Evolutionary conservation across 2,329 filamentous ascomycete genomes (phyloP).

Genomic region (Gaeumannomyces tritici): DNA sequence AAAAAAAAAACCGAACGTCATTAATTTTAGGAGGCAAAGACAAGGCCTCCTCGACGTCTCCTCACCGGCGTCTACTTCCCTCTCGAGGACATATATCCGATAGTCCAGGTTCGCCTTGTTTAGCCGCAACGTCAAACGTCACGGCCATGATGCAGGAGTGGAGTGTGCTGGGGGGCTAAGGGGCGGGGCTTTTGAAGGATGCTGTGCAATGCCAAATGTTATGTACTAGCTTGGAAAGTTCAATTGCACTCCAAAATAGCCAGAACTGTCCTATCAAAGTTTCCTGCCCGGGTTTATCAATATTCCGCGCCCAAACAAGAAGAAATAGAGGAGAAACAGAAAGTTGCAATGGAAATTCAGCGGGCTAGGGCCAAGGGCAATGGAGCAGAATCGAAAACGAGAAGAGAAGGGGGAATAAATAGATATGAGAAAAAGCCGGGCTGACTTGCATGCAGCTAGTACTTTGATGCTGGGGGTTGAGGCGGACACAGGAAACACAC

Average conservation of each 20-base stretch:
- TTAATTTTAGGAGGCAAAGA: background rate
- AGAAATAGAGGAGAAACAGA: conserved; percentile 3
- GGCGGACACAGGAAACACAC: background rate
- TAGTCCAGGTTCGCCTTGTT: background rate
- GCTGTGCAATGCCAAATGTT: background rate
- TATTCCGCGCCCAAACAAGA: conserved; percentile 19
- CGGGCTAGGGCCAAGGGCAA: background rate
- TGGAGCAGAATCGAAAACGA: background rate
- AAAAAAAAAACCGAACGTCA: background rate
- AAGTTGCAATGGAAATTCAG: background rate
- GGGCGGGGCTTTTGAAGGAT: background rate
- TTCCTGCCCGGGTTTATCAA: conserved; percentile 21
- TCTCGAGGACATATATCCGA: background rate
- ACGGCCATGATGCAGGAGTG: background rate
- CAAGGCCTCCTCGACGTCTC: too few species aligned
- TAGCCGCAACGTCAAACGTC: background rate
- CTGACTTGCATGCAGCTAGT: background rate
- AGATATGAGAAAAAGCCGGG: background rate
- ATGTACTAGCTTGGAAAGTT: conserved; percentile 12
- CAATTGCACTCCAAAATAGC: conserved; percentile 40
- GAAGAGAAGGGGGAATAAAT: background rate
- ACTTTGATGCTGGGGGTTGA: background rate
- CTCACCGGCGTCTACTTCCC: background rate
- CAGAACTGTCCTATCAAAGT: conserved; percentile 36
- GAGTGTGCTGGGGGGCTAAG: background rate